Evolutionary conservation across 192 early-diverging fungal genomes (phyloP).

Genomic region (Thamnidium elegans): DNA sequence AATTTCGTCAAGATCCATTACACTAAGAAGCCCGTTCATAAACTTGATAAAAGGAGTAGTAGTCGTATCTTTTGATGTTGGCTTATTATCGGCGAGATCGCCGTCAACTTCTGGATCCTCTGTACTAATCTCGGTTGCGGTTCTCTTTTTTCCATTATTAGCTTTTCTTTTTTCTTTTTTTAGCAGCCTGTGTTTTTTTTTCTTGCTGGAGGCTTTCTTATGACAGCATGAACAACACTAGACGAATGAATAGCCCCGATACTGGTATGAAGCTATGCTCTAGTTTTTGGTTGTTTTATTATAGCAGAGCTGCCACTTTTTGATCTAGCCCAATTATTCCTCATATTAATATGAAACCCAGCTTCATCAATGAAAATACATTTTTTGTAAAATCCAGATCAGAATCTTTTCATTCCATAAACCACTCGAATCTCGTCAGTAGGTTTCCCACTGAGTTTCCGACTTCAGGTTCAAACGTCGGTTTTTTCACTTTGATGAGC

Average conservation of each 20-base stretch:
- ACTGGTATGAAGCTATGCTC: constrained; percentile 15
- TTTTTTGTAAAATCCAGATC: no score
- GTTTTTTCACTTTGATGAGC: no score
- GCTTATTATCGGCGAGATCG: no score
- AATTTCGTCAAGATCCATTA: neutral
- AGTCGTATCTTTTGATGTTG: no score
- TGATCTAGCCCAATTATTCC: constrained; percentile 7
- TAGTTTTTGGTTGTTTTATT: constrained; percentile 3
- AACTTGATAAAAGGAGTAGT: no score
- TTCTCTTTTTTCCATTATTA: constrained; percentile 2
- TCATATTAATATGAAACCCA: neutral
- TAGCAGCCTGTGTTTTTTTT: neutral
- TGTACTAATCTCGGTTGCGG: no score
- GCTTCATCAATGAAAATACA: constrained; percentile 29
- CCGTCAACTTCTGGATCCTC: no score
- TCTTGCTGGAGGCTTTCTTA: constrained; percentile 2
- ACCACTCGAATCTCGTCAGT: no score
- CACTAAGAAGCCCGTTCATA: constrained; percentile 5
- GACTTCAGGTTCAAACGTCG: no score
- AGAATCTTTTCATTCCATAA: no score
- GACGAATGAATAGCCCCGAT: constrained; percentile 16
- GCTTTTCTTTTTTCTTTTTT: constrained; percentile 6
- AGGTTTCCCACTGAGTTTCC: no score
- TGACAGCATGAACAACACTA: constrained; percentile 9
- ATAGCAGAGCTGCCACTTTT: constrained; percentile 8